phyloP scores from a whole-genome alignment of 2,329 filamentous ascomycete species.

The Trichophyton equinum region DNA sequence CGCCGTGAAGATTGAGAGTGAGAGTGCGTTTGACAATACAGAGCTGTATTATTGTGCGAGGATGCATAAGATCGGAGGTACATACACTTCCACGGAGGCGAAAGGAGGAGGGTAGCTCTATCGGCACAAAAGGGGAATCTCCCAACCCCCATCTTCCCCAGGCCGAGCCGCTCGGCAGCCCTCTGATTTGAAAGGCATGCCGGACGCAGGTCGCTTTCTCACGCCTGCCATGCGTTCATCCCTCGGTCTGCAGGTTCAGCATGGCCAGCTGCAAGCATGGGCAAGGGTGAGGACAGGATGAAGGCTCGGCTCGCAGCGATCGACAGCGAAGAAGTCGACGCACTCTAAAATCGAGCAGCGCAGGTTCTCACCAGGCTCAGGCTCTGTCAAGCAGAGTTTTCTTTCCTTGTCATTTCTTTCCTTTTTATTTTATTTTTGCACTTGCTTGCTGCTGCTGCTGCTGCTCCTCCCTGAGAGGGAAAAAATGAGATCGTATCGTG shows the following conservation, averaged over 20 bases:
- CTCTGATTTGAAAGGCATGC: not conserved
- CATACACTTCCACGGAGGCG: not conserved
- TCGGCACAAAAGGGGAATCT: not conserved
- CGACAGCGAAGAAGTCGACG: not conserved
- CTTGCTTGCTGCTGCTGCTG: not conserved
- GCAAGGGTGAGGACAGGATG: not conserved
- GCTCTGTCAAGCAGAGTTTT: not conserved
- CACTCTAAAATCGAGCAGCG: not conserved
- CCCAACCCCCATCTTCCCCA: not conserved
- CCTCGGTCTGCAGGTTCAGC: not conserved
- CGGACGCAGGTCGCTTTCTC: not conserved
- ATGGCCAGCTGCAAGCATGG: not conserved
- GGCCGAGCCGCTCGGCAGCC: not conserved
- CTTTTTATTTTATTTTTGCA: not conserved
- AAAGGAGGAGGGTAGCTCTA: not conserved
- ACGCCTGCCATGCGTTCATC: constrained; percentile 1
- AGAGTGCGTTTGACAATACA: not conserved
- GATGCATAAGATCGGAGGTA: not conserved
- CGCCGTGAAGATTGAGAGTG: not conserved
- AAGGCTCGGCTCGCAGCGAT: constrained; percentile 4
- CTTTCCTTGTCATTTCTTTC: not conserved
- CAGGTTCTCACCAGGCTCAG: not conserved
- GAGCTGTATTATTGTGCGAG: not conserved
- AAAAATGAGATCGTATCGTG: not conserved
- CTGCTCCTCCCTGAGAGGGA: not conserved